phyloP scores from a whole-genome alignment of 2,329 filamentous ascomycete genomes.

The Fusarium poae region DNA sequence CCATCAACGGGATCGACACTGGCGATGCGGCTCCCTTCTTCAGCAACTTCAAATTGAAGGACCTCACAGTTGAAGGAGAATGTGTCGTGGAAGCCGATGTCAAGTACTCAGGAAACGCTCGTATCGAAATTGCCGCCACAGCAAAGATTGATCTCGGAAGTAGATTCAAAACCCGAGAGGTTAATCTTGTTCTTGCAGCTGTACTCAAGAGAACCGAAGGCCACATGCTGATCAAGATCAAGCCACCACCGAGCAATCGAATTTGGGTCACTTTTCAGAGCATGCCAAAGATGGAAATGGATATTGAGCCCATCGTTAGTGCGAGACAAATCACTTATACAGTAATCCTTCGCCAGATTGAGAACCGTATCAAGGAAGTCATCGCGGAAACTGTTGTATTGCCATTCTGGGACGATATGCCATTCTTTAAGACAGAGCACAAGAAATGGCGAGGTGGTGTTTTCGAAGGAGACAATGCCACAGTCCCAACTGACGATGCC shows the following conservation, averaged over 20 bases:
- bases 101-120: slow-evolving; percentile 89
- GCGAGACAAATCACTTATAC: slow-evolving; percentile 95
- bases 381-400: slow-evolving; percentile 90
- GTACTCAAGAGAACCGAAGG: slow-evolving; percentile 88
- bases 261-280: slow-evolving; percentile 96
- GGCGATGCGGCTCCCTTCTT: slow-evolving; percentile 90
- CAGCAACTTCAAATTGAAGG: slow-evolving; percentile 87
- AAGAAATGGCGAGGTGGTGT: slow-evolving; percentile 89
- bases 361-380: slow-evolving; percentile 94
- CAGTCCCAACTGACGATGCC: slow-evolving; percentile 48
- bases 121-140: slow-evolving; percentile 91
- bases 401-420: slow-evolving; percentile 96
- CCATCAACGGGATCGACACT: slow-evolving; percentile 85
- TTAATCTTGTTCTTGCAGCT: slow-evolving; percentile 88
- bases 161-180: slow-evolving; percentile 89
- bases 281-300: slow-evolving; percentile 94
- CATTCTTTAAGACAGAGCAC: slow-evolving; percentile 84
- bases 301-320: slow-evolving; percentile 96
- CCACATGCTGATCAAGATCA: slow-evolving; percentile 86
- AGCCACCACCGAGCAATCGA: slow-evolving; percentile 94
- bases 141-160: slow-evolving; percentile 90
- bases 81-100: slow-evolving; percentile 88
- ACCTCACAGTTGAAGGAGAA: slow-evolving; percentile 92
- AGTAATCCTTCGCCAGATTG: slow-evolving; percentile 91
- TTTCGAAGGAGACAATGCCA: slow-evolving; percentile 70